Evolutionary conservation across 805 yeast species (phyloP), one percentile per base, ranked within the genome.

Genomic region (Priceomyces fermenticarens): DNA sequence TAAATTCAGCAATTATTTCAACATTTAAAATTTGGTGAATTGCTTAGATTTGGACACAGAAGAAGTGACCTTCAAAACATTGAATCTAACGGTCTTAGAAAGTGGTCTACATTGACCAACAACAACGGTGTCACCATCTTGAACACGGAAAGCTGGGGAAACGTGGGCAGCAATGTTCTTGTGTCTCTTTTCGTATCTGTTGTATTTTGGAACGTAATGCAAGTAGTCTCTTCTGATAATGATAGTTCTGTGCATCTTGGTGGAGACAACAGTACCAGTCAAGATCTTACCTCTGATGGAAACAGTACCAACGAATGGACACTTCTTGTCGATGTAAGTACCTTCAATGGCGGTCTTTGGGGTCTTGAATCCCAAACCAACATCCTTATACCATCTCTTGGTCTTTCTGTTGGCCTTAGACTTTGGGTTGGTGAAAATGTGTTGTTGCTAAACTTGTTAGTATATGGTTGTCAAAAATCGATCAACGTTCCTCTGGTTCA

Each of bases 161-260:
- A 93, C 88, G 81, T 93, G 99, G 66, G 97, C 99, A 73, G 99
- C 95, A 55, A 93, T 83, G 85, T 93, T 93, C 93, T 93, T 93
- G 88, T 93, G 99, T 83, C 99, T 89, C 88, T 93, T 93, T 83
- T 93, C 99, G 88, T 89, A 93, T 87, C 99, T 90, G 96, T 91
- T 93, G 83, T 93, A 93, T 85, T 93, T 93, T 77, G 98, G 96
- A 75, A 93, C 87, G 81, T 88, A 93, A 82, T 93, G 99, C 74
- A 93, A 88, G 95, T 93, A 93, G 73, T 93, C 98, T 81, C 99
- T 91, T 85, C 99, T 90, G 81, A 93, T 87, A 75, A 93, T 85
- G 80, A 93, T 86, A 67, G 99, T 93, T 83, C 99, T 93, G 95
- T 93, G 99, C 99, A 93, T 93, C 83, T 93, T 93, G 84, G 99